Evolutionary conservation across 176 grass and related monocot genomes (phyloP).

Genomic region (Oryza officinalis): DNA sequence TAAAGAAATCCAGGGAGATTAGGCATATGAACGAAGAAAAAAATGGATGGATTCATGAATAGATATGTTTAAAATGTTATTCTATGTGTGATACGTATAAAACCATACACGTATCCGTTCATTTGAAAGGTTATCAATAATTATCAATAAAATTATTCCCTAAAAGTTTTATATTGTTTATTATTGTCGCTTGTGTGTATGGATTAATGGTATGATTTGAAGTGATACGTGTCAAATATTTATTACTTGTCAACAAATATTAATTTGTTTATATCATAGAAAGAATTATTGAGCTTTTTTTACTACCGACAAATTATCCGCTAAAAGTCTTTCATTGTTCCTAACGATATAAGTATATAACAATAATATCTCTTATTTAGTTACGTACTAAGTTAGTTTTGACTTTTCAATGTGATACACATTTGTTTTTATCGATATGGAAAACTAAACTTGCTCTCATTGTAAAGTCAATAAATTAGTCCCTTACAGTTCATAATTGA

Average conservation of each 20-base stretch:
- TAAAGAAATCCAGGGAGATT: too few relatives aligned
- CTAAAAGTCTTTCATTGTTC: neutral
- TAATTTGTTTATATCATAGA: neutral
- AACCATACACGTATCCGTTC: neutral
- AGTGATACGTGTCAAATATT: rapidly evolving
- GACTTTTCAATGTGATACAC: neutral
- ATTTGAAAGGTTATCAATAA: neutral
- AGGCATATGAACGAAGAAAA: too few relatives aligned
- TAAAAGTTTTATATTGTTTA: neutral
- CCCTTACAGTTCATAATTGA: too few relatives aligned
- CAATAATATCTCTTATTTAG: neutral
- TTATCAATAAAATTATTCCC: neutral
- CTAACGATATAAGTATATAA: neutral
- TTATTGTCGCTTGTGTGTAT: rapidly evolving
- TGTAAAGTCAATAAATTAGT: too few relatives aligned
- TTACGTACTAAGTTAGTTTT: neutral
- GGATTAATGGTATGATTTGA: neutral
- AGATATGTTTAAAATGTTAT: neutral
- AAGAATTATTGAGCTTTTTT: neutral
- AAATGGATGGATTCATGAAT: too few relatives aligned
- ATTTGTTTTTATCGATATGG: neutral
- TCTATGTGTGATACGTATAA: neutral
- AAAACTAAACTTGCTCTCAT: too few relatives aligned
- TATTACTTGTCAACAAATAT: neutral
- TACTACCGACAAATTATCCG: neutral